Percentiles rank a stretch among this genome's conserved stretches.
Evolutionary conservation across 2,329 filamentous ascomycete genomes (phyloP).

Genomic region (Lasiodiplodia citricola): DNA sequence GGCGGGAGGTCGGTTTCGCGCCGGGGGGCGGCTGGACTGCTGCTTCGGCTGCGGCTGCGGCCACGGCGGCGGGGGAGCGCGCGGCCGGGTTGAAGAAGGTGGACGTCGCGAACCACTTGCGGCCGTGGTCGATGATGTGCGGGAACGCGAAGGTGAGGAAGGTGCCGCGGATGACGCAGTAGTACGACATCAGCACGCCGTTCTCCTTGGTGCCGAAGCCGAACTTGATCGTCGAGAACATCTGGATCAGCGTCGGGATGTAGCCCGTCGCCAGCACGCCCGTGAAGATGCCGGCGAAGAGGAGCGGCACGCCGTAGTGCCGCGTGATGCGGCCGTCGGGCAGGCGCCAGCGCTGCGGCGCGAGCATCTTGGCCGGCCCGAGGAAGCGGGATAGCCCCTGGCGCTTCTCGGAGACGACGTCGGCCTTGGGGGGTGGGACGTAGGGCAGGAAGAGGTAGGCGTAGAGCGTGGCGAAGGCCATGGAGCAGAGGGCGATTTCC

Average conservation of each 20-base stretch:
- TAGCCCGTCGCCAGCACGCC: slow-evolving; percentile 73
- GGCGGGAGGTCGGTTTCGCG: slow-evolving; percentile 27
- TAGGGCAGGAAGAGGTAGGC: slow-evolving; percentile 52
- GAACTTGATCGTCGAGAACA: slow-evolving; percentile 54
- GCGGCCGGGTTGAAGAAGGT: slow-evolving; percentile 47
- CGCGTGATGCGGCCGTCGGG: slow-evolving; percentile 56
- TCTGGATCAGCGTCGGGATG: slow-evolving; percentile 62
- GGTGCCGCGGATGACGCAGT: slow-evolving; percentile 50
- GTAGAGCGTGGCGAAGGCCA: slow-evolving; percentile 50
- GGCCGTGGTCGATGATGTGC: slow-evolving; percentile 48
- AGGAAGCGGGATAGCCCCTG: slow-evolving; percentile 61
- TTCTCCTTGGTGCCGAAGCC: slow-evolving; percentile 53
- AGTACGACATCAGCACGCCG: slow-evolving; percentile 52
- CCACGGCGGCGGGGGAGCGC: slow-evolving; percentile 21
- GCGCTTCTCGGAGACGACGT: slow-evolving; percentile 31
- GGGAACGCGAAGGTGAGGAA: slow-evolving; percentile 54
- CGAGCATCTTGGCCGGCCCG: slow-evolving; percentile 66
- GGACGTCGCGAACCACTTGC: slow-evolving; percentile 48
- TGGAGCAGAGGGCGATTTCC: slow-evolving; percentile 65
- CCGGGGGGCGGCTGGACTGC: slow-evolving; percentile 19
- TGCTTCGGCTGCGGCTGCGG: slow-evolving; percentile 22
- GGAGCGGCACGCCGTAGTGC: slow-evolving; percentile 67
- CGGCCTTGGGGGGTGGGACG: slow-evolving; percentile 53
- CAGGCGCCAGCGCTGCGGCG: slow-evolving; percentile 61
- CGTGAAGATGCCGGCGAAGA: slow-evolving; percentile 69